Evolutionary conservation across 345 rosid species (phyloP).

Genomic region (Erysimum cheiranthoides): DNA sequence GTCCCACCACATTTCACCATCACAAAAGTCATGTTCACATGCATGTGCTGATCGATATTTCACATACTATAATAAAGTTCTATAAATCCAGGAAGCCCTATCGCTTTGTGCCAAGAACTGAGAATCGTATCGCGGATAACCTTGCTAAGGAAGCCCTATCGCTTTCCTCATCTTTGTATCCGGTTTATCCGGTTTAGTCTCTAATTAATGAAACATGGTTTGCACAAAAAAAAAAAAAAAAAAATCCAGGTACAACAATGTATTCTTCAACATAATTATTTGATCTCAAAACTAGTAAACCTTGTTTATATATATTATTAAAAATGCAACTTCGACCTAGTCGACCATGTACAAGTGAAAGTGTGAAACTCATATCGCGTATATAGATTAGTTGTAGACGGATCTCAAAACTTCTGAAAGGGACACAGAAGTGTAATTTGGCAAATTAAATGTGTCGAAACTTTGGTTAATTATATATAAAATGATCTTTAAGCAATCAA

Average conservation of each 20-base stretch:
- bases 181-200: too few species aligned
- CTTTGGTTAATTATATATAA: not conserved
- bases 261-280: not conserved
- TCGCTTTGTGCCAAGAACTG: too few species aligned
- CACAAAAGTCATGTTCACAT: conserved; percentile 44
- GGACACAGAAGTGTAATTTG: not conserved
- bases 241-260: not conserved
- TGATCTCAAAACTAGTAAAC: not conserved
- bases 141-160: too few species aligned
- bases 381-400: not conserved
- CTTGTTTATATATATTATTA: not conserved
- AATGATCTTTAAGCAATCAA: not conserved
- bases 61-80: conserved; percentile 19
- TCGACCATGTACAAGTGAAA: not conserved
- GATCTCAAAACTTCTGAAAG: not conserved
- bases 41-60: conserved; percentile 38
- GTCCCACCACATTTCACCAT: conserved; percentile 43
- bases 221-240: too few species aligned
- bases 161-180: too few species aligned
- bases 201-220: too few species aligned
- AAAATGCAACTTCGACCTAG: not conserved
- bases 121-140: too few species aligned
- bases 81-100: not conserved
- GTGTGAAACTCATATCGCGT: not conserved
- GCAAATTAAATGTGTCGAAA: not conserved